phyloP scores from a whole-genome alignment of 352 stramenopile species.

The Pythium brachiatum region DNA sequence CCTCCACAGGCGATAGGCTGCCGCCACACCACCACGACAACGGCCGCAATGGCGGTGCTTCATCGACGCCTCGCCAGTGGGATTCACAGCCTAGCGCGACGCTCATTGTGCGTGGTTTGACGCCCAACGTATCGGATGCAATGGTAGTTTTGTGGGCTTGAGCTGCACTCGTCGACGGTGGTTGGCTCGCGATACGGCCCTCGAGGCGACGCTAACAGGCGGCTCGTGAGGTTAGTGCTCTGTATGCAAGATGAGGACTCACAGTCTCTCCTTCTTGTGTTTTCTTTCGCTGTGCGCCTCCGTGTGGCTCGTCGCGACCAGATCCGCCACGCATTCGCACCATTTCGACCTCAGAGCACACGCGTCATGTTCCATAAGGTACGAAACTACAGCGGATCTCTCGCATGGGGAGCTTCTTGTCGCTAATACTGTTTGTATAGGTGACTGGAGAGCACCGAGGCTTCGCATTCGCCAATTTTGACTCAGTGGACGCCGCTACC shows the following conservation, averaged over 20 bases:
- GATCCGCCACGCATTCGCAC: conserved; percentile 51
- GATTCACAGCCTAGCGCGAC: conserved; percentile 50
- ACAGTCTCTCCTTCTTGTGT: conserved; percentile 26
- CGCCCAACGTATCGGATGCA: conserved; percentile 48
- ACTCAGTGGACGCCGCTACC: conserved; percentile 46
- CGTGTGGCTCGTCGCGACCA: conserved; percentile 23
- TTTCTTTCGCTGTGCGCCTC: background rate
- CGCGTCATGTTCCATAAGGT: conserved; percentile 75
- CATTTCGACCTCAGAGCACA: conserved; percentile 47
- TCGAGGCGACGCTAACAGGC: background rate
- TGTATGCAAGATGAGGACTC: conserved; percentile 24
- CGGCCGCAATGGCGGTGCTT: background rate
- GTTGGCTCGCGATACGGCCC: background rate
- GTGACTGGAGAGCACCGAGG: conserved; percentile 61
- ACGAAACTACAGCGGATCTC: background rate
- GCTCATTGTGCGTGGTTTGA: conserved; percentile 59
- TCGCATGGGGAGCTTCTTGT: background rate
- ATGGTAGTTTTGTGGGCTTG: conserved; percentile 49
- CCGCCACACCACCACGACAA: background rate
- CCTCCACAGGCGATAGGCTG: background rate
- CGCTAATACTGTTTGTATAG: conserved; percentile 19
- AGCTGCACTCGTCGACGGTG: background rate
- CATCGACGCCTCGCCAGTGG: conserved; percentile 8
- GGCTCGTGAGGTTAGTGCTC: background rate
- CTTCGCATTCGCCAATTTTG: conserved; percentile 82